Evolutionary conservation across 805 yeast species (phyloP).

Genomic region (Yamadazyma kitorensis): DNA sequence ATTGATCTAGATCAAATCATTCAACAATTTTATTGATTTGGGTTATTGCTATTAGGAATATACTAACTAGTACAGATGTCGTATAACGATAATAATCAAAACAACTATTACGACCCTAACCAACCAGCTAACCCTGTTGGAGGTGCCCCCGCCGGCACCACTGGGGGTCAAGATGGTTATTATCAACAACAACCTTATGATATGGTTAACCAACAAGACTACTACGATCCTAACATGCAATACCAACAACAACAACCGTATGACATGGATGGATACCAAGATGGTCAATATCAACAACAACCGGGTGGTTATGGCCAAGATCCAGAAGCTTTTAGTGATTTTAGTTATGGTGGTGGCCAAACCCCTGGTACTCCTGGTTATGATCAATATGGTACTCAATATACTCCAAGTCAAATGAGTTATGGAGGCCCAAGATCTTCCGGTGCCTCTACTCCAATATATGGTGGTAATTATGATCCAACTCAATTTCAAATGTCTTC

Average conservation of each 20-base stretch:
- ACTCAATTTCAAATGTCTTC: slow-evolving; percentile 62
- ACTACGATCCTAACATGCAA: slow-evolving; percentile 46
- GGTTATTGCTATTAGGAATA: no score
- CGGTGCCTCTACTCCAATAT: slow-evolving; percentile 93
- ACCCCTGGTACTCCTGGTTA: slow-evolving; percentile 61
- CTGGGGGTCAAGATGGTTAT: slow-evolving; percentile 27
- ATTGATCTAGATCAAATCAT: no score
- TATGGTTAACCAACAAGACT: slow-evolving; percentile 37
- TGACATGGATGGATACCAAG: slow-evolving; percentile 47
- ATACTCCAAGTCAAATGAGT: slow-evolving; percentile 84
- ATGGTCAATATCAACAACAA: slow-evolving; percentile 40
- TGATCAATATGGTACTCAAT: slow-evolving; percentile 66
- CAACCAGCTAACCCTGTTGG: no score
- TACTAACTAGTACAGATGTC: slow-evolving; percentile 42
- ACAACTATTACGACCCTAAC: slow-evolving; percentile 49
- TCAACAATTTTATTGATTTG: no score
- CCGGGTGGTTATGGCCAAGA: slow-evolving; percentile 39
- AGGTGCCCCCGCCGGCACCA: no score
- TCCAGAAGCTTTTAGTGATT: slow-evolving; percentile 66
- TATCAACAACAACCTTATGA: slow-evolving; percentile 31
- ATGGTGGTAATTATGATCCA: slow-evolving; percentile 69
- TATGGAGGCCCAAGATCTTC: slow-evolving; percentile 77
- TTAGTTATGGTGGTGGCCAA: slow-evolving; percentile 59
- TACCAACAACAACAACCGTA: slow-evolving; percentile 50
- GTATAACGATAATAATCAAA: slow-evolving; percentile 51